These are phyloP conservation scores for Ophiostoma populinum DNA, from an alignment of 2,329 filamentous ascomycete species.

Conservation along the genomic window DNA sequence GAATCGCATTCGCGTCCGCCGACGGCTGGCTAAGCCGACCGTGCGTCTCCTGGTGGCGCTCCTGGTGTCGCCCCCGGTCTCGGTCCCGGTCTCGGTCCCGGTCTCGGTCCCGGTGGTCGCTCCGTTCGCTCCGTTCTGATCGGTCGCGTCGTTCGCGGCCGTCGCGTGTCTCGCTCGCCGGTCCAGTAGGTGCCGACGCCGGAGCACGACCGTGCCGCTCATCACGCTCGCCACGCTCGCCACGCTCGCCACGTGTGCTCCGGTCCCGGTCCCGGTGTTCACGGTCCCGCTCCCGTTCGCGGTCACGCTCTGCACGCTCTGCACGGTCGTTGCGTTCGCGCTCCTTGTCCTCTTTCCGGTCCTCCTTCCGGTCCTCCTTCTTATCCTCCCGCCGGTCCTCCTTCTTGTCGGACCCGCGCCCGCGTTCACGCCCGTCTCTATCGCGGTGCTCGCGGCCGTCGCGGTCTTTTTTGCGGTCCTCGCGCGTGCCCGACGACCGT, in stretches of 20 bases:
- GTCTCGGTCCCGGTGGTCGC: constrained; percentile 18
- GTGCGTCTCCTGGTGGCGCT: constrained; percentile 43
- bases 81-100: constrained; percentile 5
- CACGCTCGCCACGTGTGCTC: constrained; percentile 20
- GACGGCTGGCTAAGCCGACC: constrained; percentile 34
- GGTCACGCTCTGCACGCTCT: neutral
- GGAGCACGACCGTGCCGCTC: constrained; percentile 3
- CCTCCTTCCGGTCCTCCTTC: no score
- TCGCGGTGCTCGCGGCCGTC: no score
- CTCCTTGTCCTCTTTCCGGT: constrained; percentile 4
- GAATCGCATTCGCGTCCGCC: no score
- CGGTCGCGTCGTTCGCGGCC: no score
- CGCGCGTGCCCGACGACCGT: no score
- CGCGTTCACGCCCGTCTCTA: no score
- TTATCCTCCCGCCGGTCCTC: no score
- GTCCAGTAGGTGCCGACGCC: no score
- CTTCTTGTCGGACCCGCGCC: no score
- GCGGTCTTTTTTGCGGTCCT: no score
- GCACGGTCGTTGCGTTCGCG: constrained; percentile 1
- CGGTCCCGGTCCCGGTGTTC: constrained; percentile 11
- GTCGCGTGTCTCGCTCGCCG: no score
- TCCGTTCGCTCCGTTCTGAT: constrained; percentile 2
- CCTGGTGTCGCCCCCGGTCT: constrained; percentile 8
- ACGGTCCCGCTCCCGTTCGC: no score
- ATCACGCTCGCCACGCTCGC: constrained; percentile 19